Conservation (phyloP, 192 early-diverging fungal genomes). For the Funneliformis mosseae region DNA sequence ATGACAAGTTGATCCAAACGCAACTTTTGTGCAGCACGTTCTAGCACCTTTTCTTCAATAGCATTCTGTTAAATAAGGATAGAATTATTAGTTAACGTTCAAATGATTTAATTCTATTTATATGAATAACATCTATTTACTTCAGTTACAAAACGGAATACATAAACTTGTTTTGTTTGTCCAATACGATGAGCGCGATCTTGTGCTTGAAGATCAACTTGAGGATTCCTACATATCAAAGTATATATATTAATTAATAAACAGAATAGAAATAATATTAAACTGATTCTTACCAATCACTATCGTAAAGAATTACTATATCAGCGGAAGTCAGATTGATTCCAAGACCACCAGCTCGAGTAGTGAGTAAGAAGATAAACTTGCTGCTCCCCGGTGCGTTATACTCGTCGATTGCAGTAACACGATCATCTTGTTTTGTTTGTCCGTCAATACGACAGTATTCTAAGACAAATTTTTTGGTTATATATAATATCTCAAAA, state of each 20-base stretch:
- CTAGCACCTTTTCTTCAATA: conserved; percentile 97
- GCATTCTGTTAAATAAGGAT: conserved; percentile 59
- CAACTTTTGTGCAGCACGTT: conserved; percentile 96
- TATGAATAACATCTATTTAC: conserved; percentile 32
- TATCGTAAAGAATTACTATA: conserved; percentile 95
- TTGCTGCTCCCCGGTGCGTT: conserved; percentile 87
- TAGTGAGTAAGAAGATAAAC: conserved; percentile 96
- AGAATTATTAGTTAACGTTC: not conserved
- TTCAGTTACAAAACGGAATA: conserved; percentile 96
- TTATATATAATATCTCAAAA: not conserved
- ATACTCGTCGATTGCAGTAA: conserved; percentile 92
- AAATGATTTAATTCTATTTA: not conserved
- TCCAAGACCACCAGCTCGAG: conserved; percentile 95
- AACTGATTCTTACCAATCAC: conserved; percentile 70
- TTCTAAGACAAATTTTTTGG: conserved; percentile 37
- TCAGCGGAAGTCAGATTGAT: conserved; percentile 97
- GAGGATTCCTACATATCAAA: conserved; percentile 61
- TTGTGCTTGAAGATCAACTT: conserved; percentile 90
- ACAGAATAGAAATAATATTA: not conserved
- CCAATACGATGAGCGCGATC: conserved; percentile 99
- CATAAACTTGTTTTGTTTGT: conserved; percentile 96
- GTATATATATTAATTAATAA: not conserved
- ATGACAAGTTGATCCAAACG: conserved; percentile 98
- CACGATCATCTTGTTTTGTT: conserved; percentile 90
- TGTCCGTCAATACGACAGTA: conserved; percentile 99